Conservation (phyloP, 345 rosid genomes). For the Gossypium rotundifolium region DNA sequence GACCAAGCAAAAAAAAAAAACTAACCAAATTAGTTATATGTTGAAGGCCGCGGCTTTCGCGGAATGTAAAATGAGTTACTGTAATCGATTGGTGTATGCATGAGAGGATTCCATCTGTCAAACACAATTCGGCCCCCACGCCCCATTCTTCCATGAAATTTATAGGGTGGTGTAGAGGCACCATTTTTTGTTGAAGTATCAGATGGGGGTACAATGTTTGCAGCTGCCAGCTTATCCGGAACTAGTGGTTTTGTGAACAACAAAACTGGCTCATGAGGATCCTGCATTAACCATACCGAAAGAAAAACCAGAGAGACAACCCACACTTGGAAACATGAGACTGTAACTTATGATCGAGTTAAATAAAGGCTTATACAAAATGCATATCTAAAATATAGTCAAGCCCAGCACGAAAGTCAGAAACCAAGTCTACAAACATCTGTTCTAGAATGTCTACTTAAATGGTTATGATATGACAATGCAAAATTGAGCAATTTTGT, state of each 20-base stretch:
- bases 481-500: slow-evolving; percentile 3
- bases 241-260: slow-evolving; percentile 87
- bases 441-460: background rate
- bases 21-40: slow-evolving; percentile 28
- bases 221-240: slow-evolving; percentile 81
- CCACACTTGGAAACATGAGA: background rate
- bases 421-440: background rate
- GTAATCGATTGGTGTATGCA: slow-evolving; percentile 58
- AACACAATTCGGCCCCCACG: slow-evolving; percentile 92
- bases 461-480: background rate
- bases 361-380: too few relatives aligned
- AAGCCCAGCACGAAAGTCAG: background rate
- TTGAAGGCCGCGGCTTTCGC: slow-evolving; percentile 51
- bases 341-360: background rate
- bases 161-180: slow-evolving; percentile 28
- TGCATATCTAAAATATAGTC: background rate
- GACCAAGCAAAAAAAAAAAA: background rate
- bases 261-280: slow-evolving; percentile 81
- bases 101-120: slow-evolving; percentile 92
- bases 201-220: slow-evolving; percentile 75
- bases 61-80: slow-evolving; percentile 60
- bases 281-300: slow-evolving; percentile 40
- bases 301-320: background rate
- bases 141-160: slow-evolving; percentile 86
- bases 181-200: slow-evolving; percentile 39